phyloP scores from a whole-genome alignment of 768 basidiomycete species.

The Tulasnella sp. region DNA sequence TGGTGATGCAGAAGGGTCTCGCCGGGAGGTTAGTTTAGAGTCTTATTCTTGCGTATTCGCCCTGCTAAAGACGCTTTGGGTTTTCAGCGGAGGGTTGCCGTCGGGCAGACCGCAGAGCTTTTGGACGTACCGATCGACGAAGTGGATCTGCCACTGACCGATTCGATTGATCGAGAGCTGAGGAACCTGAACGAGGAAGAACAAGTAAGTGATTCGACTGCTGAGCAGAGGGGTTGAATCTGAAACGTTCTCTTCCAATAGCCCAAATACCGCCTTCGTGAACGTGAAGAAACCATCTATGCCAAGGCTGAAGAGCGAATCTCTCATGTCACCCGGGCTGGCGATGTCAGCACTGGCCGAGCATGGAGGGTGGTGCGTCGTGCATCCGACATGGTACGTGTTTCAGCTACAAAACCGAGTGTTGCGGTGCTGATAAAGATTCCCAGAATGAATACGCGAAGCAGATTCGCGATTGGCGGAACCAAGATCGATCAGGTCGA shows the following conservation, averaged over 20 bases:
- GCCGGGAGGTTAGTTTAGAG: slow-evolving; percentile 23
- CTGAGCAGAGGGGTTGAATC: not conserved
- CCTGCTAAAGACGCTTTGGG: not conserved
- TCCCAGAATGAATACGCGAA: slow-evolving; percentile 87
- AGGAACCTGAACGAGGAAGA: slow-evolving; percentile 42
- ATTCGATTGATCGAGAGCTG: slow-evolving; percentile 59
- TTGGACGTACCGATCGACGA: slow-evolving; percentile 24
- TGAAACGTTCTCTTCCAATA: slow-evolving; percentile 27
- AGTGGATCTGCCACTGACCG: slow-evolving; percentile 26
- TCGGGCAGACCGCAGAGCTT: too few species aligned
- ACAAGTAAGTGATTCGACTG: slow-evolving; percentile 33
- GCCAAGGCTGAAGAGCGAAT: slow-evolving; percentile 71
- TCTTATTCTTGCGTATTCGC: not conserved
- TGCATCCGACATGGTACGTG: slow-evolving; percentile 88
- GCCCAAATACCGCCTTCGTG: slow-evolving; percentile 77
- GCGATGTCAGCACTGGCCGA: slow-evolving; percentile 72
- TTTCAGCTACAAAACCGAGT: not conserved
- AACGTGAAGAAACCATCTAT: slow-evolving; percentile 71
- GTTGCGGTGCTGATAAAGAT: not conserved
- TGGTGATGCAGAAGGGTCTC: slow-evolving; percentile 56
- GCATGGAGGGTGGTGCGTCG: slow-evolving; percentile 86
- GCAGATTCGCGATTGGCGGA: slow-evolving; percentile 76
- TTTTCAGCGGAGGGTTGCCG: not conserved
- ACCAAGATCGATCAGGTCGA: slow-evolving; percentile 72
- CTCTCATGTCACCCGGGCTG: slow-evolving; percentile 65